Percentiles rank a stretch among this genome's conserved stretches.
phyloP scores from a whole-genome alignment of 352 stramenopile species.

The Pythium phragmitis region DNA sequence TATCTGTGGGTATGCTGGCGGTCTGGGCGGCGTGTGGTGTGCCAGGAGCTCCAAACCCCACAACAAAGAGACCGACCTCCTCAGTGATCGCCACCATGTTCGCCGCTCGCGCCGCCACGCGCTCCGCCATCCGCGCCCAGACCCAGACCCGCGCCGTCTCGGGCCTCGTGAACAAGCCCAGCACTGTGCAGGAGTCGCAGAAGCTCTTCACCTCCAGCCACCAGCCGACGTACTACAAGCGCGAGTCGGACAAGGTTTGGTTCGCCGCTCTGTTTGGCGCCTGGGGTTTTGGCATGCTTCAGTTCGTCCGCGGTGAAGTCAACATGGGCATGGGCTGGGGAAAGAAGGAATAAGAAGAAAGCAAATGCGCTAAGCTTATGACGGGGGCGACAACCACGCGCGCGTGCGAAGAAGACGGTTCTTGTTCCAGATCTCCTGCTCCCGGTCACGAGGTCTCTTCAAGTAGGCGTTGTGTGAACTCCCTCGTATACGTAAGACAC shows the following conservation, averaged over 20 bases:
- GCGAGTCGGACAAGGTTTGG: constrained; percentile 50
- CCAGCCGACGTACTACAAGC: constrained; percentile 67
- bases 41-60: background rate
- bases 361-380: background rate
- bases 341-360: constrained; percentile 65
- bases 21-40: constrained; percentile 2
- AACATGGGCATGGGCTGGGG: constrained; percentile 63
- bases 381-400: too few species aligned
- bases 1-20: background rate
- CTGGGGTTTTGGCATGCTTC: constrained; percentile 54
- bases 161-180: constrained; percentile 69
- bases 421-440: background rate
- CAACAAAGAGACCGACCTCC: background rate
- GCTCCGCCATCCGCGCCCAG: constrained; percentile 30
- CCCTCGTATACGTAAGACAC: constrained; percentile 14
- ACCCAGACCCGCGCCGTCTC: constrained; percentile 50
- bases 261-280: constrained; percentile 37
- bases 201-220: constrained; percentile 65
- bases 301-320: constrained; percentile 62
- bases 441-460: too few species aligned
- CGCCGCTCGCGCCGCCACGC: constrained; percentile 45
- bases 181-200: constrained; percentile 54
- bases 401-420: background rate
- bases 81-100: constrained; percentile 38
- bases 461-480: background rate